Base-by-base conservation (phyloP, 1,284 basidiomycete species). In the Cryptococcus neoformans region DNA sequence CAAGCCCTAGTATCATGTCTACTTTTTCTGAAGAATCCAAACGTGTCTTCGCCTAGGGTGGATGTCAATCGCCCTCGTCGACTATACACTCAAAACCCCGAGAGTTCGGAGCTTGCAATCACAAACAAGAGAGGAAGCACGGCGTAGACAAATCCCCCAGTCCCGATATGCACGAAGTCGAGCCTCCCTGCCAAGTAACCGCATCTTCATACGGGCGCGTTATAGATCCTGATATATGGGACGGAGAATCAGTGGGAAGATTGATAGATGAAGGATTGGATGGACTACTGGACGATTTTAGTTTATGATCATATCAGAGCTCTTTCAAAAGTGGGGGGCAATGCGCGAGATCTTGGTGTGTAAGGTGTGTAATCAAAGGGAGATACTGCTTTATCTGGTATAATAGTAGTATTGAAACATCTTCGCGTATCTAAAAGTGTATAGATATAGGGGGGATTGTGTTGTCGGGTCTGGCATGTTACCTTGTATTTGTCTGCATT, bases 231-330 rank as follows among this genome's bases (percentile, higher is more conserved):
- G 28, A 28, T 28, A 28, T 34, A 17, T 12, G 47, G 11, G n/a
- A 8, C 35, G 51, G 41, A 11, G 40, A 42, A 9, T 50, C 48
- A 12, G 44, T 44, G n/a, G 49, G 35, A 37, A 59, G 54, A 40
- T n/a, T 59, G 46, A 55, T 55, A 50, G 54, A 59, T 17, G 57
- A 59, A 45, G 46, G 48, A 38, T 51, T 59, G 54, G 53, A 53
- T 11, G 53, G 40, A 44, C 6, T 51, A 34, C 6, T 21, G n/a
- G 34, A 14, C 46, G 46, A 47, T 35, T 16, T 28, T 28, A 4
- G 4, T 28, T 28, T 28, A 3, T 28, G 28, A 28, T 28, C 4
- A 28, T 28, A 28, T 4, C 28, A 28, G 28, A 28, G 28, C 28
- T 28, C 4, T 28, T 28, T 28, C 28, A 28, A 28, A 4, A 28